phyloP scores from a whole-genome alignment of 2,329 filamentous ascomycete genomes.

The Microcyclosporella mali region DNA sequence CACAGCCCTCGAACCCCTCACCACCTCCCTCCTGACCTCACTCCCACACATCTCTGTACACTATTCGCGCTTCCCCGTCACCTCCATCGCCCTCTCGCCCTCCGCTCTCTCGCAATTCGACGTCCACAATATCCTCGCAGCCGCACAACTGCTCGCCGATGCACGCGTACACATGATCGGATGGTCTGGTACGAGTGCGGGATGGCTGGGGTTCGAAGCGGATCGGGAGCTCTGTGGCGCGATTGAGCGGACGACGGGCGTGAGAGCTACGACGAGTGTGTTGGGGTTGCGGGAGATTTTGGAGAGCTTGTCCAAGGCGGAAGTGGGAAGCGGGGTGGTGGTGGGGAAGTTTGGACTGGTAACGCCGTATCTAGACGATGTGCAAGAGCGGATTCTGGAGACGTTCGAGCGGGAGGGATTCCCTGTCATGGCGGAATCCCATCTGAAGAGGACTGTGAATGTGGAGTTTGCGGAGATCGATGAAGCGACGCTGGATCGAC shows the following conservation, averaged over 20 bases:
- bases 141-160: conserved; percentile 27
- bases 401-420: conserved; percentile 33
- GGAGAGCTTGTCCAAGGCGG: no score
- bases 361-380: conserved; percentile 39
- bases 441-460: conserved; percentile 35
- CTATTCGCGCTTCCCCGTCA: conserved; percentile 41
- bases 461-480: conserved; percentile 34
- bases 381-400: conserved; percentile 35
- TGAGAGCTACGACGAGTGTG: conserved; percentile 39
- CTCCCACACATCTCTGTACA: conserved; percentile 36
- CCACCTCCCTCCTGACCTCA: conserved; percentile 32
- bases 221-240: conserved; percentile 36
- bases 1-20: conserved; percentile 41
- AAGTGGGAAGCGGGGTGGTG: conserved; percentile 12
- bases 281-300: conserved; percentile 37
- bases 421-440: conserved; percentile 30
- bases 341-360: conserved; percentile 34
- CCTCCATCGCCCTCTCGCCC: conserved; percentile 34
- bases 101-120: conserved; percentile 32
- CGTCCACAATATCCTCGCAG: conserved; percentile 25
- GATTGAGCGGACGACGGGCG: conserved; percentile 35
- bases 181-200: conserved; percentile 29
- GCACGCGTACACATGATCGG: conserved; percentile 28
- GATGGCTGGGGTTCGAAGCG: conserved; percentile 21
- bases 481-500: conserved; percentile 27